Percentiles rank a stretch among this genome's conserved stretches.
phyloP scores from a whole-genome alignment of 352 stramenopile species.

The Phytophthora pistaciae region DNA sequence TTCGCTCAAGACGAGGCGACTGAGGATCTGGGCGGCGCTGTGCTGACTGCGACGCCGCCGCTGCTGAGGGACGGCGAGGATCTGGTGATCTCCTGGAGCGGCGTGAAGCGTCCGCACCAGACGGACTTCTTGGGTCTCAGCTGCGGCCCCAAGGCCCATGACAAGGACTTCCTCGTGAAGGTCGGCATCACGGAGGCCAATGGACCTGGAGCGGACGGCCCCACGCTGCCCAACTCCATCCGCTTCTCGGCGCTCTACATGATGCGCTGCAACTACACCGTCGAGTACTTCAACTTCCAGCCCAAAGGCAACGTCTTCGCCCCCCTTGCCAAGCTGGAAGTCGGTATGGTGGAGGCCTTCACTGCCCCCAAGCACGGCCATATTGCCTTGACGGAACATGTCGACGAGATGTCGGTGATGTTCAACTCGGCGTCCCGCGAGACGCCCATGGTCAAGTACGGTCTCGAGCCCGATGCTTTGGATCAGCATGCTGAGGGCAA shows the following conservation, averaged over 20 bases:
- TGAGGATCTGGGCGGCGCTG: constrained; percentile 6
- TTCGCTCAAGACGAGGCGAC: constrained; percentile 3
- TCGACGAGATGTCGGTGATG: constrained; percentile 82
- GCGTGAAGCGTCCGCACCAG: constrained; percentile 51
- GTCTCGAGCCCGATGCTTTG: constrained; percentile 38
- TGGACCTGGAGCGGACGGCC: constrained; percentile 28
- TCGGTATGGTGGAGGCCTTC: constrained; percentile 70
- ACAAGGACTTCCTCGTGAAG: constrained; percentile 65
- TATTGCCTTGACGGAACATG: constrained; percentile 59
- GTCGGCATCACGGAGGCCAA: constrained; percentile 42
- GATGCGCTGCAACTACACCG: constrained; percentile 79
- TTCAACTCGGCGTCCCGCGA: constrained; percentile 76
- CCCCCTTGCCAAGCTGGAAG: constrained; percentile 46
- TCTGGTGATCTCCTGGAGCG: constrained; percentile 74
- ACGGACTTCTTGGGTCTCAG: constrained; percentile 78
- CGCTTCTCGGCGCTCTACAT: constrained; percentile 78
- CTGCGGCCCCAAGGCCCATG: constrained; percentile 62
- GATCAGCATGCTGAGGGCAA: constrained; percentile 39
- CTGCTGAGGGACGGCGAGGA: constrained; percentile 73
- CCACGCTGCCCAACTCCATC: constrained; percentile 42
- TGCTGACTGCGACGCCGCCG: constrained; percentile 52
- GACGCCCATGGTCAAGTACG: constrained; percentile 62
- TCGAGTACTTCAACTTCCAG: constrained; percentile 72
- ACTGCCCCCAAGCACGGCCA: constrained; percentile 75
- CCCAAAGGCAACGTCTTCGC: constrained; percentile 48